Percentiles rank a stretch among this genome's conserved stretches.
These are phyloP conservation scores for Leavenworthia alabamica DNA, from an alignment of 345 rosid species.

Conservation along the genomic window DNA sequence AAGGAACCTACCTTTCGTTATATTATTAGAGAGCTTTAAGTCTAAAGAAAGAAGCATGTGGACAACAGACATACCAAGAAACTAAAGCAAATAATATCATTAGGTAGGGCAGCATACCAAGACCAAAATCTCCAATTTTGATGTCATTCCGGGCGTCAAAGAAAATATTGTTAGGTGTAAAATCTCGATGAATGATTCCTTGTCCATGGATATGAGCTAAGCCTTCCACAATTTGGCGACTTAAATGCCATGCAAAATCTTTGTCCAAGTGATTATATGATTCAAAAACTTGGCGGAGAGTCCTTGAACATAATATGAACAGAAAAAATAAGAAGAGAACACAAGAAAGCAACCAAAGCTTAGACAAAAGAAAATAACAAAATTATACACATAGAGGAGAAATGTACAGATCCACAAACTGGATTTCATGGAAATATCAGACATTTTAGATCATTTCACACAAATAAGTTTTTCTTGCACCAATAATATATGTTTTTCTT, in stretches of 20 bases:
- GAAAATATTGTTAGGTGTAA: conserved; percentile 89
- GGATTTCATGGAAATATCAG: neutral
- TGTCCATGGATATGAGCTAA: conserved; percentile 92
- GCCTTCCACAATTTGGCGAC: conserved; percentile 96
- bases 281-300: conserved; percentile 82
- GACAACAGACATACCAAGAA: conserved; percentile 1
- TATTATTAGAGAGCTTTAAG: neutral
- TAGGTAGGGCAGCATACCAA: conserved; percentile 45
- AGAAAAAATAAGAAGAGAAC: conserved; percentile 11
- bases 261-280: conserved; percentile 79
- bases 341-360: conserved; percentile 1
- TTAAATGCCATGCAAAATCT: conserved; percentile 74
- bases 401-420: neutral
- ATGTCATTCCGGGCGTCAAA: conserved; percentile 92
- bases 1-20: conserved; percentile 5
- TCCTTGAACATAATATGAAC: conserved; percentile 41
- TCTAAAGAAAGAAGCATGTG: neutral
- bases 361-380: neutral
- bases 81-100: conserved; percentile 9
- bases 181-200: conserved; percentile 95
- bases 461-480: neutral
- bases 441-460: conserved; percentile 10
- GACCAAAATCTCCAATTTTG: conserved; percentile 96
- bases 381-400: neutral
- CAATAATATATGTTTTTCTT: conserved; percentile 2